A percentile compares a stretch with the other conserved stretches of the same genome.
These are phyloP conservation scores for Ophiostoma populinum DNA, from an alignment of 2,329 filamentous ascomycete species.

Conservation along the genomic window DNA sequence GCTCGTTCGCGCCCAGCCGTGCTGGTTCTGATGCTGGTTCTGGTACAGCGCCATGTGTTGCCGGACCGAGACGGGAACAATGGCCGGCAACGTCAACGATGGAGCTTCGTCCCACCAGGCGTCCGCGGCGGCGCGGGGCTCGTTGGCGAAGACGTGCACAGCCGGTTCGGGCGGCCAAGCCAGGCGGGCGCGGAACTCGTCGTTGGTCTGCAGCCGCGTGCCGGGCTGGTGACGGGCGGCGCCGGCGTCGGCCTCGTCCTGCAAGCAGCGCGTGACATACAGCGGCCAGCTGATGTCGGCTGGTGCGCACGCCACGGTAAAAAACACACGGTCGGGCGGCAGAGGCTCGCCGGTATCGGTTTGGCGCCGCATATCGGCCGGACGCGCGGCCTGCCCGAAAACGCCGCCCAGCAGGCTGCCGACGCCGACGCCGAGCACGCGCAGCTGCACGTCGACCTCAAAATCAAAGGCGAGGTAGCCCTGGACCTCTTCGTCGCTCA, in stretches of 20 bases:
- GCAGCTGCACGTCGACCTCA: constrained; percentile 12
- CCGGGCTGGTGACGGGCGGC: too few species aligned
- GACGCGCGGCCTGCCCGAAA: constrained; percentile 10
- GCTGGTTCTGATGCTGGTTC: constrained; percentile 63
- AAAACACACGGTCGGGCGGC: constrained; percentile 9
- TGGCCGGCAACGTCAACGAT: constrained; percentile 5
- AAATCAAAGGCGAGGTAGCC: constrained; percentile 14
- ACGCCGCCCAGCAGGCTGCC: neutral
- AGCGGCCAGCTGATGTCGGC: constrained; percentile 13
- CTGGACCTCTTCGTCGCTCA: constrained; percentile 4
- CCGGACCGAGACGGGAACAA: constrained; percentile 13
- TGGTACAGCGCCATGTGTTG: constrained; percentile 39
- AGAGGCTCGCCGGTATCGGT: constrained; percentile 12
- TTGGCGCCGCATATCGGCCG: constrained; percentile 12
- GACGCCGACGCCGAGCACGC: constrained; percentile 12
- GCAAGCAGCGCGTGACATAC: constrained; percentile 13
- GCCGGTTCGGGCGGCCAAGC: too few species aligned
- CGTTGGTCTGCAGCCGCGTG: constrained; percentile 3
- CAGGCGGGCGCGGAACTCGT: constrained; percentile 2
- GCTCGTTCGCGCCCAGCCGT: too few species aligned
- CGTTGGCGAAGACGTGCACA: too few species aligned
- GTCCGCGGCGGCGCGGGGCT: too few species aligned
- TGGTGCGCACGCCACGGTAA: constrained; percentile 12
- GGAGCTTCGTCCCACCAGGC: too few species aligned
- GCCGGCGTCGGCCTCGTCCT: constrained; percentile 12